Conservation (phyloP, 345 rosid species). For the Eucalyptus decipiens region DNA sequence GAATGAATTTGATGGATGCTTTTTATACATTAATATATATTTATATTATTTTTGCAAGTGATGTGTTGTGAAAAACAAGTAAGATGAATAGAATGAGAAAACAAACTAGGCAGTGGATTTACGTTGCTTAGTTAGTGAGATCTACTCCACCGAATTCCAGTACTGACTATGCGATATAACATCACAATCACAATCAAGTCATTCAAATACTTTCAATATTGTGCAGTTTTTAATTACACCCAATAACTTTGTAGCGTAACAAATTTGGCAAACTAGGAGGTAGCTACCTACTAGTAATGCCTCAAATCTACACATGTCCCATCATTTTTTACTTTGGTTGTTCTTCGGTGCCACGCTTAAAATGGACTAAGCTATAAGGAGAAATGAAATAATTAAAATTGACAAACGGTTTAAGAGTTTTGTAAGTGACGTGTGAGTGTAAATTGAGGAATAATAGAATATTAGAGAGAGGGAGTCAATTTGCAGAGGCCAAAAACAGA, state of each 20-base stretch:
- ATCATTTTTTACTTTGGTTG: not conserved
- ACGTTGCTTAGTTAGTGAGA: not conserved
- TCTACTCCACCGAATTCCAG: not conserved
- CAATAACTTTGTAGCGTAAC: not conserved
- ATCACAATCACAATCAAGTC: not conserved
- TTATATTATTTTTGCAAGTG: not conserved
- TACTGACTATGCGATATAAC: not conserved
- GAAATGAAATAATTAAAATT: too few relatives aligned
- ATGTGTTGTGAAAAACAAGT: not conserved
- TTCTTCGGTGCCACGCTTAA: not conserved
- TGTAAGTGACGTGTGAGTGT: not conserved
- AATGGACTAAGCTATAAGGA: not conserved
- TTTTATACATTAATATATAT: not conserved
- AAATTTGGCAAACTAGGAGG: not conserved
- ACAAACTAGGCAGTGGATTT: not conserved
- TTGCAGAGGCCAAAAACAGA: not conserved
- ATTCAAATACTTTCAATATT: not conserved
- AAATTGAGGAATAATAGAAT: not conserved
- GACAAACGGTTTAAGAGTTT: too few relatives aligned
- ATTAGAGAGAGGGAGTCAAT: too few relatives aligned
- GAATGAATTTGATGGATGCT: not conserved
- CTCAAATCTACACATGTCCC: not conserved
- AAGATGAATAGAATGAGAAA: not conserved
- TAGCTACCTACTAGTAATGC: not conserved
- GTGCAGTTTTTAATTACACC: rapidly evolving